phyloP scores from a whole-genome alignment of 2,329 filamentous ascomycete species.

The Microdochium paspali region DNA sequence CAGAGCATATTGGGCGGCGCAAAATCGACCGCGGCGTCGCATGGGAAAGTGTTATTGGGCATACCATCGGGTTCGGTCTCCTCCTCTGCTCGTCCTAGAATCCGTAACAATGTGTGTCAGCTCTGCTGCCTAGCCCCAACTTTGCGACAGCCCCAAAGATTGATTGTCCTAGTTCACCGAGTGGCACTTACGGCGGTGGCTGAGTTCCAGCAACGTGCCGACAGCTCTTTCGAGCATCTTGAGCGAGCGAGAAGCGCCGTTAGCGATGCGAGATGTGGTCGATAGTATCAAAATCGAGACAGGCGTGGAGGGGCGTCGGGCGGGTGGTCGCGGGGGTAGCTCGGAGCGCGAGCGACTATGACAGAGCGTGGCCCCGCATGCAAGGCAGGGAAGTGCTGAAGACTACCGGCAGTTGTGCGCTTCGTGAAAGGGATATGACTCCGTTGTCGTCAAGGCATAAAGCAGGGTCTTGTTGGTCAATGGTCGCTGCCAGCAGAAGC shows the following conservation, averaged over 20 bases:
- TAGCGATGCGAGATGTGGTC: background rate
- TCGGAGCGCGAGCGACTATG: background rate
- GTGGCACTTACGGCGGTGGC: background rate
- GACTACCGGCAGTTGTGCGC: too few species aligned
- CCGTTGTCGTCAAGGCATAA: too few species aligned
- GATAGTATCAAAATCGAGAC: too few species aligned
- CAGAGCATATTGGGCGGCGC: background rate
- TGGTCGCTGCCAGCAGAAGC: too few species aligned
- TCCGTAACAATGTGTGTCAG: background rate
- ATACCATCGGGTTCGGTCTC: background rate
- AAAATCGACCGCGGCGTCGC: background rate
- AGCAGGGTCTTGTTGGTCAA: too few species aligned
- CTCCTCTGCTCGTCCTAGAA: background rate
- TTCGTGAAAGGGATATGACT: too few species aligned
- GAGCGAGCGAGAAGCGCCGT: background rate
- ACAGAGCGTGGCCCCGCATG: background rate
- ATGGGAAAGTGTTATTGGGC: background rate
- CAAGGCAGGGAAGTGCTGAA: too few species aligned
- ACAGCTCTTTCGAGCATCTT: background rate
- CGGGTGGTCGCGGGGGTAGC: background rate
- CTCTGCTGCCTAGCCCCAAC: too few species aligned
- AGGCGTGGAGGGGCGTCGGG: background rate
- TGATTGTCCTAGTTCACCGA: too few species aligned
- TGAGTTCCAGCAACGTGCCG: background rate
- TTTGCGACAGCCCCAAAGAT: too few species aligned